Percentiles rank a stretch among this genome's conserved stretches.
Conservation (phyloP, 352 stramenopile species). For the Blastocystis sp. region DNA sequence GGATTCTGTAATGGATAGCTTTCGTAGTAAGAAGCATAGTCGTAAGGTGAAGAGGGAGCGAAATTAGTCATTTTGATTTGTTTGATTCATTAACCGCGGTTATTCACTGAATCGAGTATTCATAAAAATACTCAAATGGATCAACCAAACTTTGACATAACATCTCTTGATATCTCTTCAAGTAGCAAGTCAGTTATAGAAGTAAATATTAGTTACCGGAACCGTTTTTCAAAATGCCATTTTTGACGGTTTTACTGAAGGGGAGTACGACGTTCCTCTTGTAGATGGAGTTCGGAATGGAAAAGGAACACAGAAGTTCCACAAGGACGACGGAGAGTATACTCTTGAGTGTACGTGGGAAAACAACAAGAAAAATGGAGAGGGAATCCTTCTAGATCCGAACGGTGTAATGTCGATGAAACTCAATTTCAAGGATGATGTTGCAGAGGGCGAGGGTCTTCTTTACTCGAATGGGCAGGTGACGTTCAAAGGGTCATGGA, state of each 20-base stretch:
- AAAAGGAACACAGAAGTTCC: not conserved
- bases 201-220: not conserved
- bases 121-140: not conserved
- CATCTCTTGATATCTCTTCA: conserved; percentile 4
- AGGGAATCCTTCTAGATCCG: conserved; percentile 3
- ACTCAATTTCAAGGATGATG: conserved; percentile 21
- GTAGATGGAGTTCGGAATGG: not conserved
- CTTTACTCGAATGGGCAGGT: not conserved
- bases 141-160: not conserved
- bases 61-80: conserved; percentile 23
- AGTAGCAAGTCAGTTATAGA: not conserved
- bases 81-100: not conserved
- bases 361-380: conserved; percentile 38
- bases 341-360: conserved; percentile 44
- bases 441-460: not conserved
- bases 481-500: not conserved
- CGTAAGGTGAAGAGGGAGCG: conserved; percentile 28
- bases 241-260: conserved; percentile 27
- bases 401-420: not conserved
- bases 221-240: not conserved
- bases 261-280: not conserved
- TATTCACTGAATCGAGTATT: not conserved
- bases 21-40: not conserved
- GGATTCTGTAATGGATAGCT: conserved; percentile 65
- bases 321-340: conserved; percentile 16